Evolutionary conservation across 2,329 filamentous ascomycete genomes (phyloP).

Genomic region (Myriosclerotinia curreyana): DNA sequence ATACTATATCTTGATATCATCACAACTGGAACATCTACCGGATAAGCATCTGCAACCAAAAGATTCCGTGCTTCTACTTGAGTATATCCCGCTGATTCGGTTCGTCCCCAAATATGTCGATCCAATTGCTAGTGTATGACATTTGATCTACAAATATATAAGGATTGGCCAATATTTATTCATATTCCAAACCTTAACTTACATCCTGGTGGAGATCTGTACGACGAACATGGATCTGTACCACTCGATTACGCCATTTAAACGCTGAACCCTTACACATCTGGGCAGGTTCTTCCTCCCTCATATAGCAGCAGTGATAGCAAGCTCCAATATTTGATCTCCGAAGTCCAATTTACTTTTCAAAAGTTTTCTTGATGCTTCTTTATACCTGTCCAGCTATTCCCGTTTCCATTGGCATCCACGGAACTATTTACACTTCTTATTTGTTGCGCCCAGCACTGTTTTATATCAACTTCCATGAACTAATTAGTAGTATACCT

Average conservation of each 20-base stretch:
- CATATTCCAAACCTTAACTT: conserved; percentile 1
- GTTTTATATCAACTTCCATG: not conserved
- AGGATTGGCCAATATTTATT: not conserved
- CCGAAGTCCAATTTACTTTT: conserved; percentile 4
- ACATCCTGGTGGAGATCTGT: conserved; percentile 11
- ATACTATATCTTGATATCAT: not conserved
- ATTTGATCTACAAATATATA: conserved; percentile 1
- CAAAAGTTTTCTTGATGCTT: not conserved
- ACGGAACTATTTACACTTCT: not conserved
- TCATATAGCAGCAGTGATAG: conserved; percentile 7
- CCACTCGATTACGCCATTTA: conserved; percentile 5
- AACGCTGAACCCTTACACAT: not conserved
- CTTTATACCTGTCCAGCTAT: not conserved
- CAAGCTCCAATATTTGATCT: not conserved
- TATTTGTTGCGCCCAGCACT: not conserved
- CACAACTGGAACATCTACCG: too few species aligned
- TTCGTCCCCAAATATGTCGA: not conserved
- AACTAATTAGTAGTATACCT: not conserved
- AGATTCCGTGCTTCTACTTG: too few species aligned
- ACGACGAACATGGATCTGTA: conserved; percentile 2
- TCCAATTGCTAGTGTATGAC: not conserved
- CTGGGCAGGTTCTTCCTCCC: not conserved
- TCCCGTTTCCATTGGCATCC: not conserved
- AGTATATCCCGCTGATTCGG: not conserved
- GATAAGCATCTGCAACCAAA: too few species aligned